phyloP scores from a whole-genome alignment of 148 eudicot genomes.

The Beta vulgaris region DNA sequence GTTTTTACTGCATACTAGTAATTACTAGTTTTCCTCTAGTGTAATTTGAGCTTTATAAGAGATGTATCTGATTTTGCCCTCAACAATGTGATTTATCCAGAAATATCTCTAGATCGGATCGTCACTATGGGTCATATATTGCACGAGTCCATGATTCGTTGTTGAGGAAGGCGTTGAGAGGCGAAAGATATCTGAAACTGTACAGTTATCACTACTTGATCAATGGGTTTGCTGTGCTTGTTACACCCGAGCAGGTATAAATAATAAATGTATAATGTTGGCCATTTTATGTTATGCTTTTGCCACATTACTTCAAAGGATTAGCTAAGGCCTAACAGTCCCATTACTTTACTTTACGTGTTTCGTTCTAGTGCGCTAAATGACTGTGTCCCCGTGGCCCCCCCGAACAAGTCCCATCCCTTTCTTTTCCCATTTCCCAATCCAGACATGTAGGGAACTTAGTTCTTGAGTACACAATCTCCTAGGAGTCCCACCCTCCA shows the following conservation, averaged over 20 bases:
- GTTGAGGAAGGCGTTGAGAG: conserved; percentile 65
- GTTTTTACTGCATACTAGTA: background rate
- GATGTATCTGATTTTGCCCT: conserved; percentile 1
- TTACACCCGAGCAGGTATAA: conserved; percentile 88
- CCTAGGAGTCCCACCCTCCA: background rate
- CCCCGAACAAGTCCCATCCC: background rate
- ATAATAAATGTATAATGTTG: no score
- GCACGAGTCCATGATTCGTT: conserved; percentile 80
- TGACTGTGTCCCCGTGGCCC: conserved; percentile 13
- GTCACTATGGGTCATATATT: conserved; percentile 36
- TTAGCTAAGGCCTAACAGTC: background rate
- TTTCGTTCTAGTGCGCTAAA: conserved; percentile 1
- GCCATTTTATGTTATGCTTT: conserved; percentile 12
- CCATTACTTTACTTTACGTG: conserved; percentile 12
- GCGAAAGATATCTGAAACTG: conserved; percentile 76
- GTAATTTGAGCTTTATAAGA: background rate
- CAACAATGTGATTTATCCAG: conserved; percentile 35
- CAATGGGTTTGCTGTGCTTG: conserved; percentile 93
- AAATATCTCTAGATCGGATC: conserved; percentile 48
- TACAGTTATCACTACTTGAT: conserved; percentile 97
- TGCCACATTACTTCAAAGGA: background rate
- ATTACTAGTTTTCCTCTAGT: background rate
- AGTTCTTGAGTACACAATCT: background rate
- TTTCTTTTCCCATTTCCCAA: background rate
- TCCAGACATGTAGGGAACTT: background rate